A percentile compares a stretch with the other conserved stretches of the same genome.
Conservation (phyloP, 176 grass and related monocot genomes). For the Rhynchospora pubera region DNA sequence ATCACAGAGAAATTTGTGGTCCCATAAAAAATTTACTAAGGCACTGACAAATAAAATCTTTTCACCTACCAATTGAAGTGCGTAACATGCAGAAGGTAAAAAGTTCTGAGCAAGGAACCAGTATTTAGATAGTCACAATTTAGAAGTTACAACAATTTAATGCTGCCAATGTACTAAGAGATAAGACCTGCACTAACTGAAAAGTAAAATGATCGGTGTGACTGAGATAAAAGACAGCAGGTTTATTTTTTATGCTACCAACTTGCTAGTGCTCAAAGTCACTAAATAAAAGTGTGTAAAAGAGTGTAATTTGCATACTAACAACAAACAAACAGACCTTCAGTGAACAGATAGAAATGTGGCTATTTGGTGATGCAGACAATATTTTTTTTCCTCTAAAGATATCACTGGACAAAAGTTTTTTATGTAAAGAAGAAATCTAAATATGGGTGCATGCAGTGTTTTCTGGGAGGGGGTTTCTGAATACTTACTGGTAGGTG, state of each 20-base stretch:
- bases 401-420: too few species aligned
- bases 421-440: too few species aligned
- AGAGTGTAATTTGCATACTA: not conserved
- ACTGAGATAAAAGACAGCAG: not conserved
- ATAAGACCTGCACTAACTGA: not conserved
- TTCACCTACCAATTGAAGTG: not conserved
- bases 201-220: not conserved
- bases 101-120: not conserved
- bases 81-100: not conserved
- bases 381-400: too few species aligned
- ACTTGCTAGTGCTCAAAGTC: not conserved
- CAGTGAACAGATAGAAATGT: not conserved
- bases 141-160: not conserved
- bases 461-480: not conserved
- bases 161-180: not conserved
- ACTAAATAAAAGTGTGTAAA: not conserved
- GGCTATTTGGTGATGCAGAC: too few species aligned
- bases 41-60: not conserved
- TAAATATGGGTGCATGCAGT: too few species aligned
- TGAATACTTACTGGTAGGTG: slow-evolving; percentile 8
- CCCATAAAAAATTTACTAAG: not conserved
- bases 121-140: not conserved
- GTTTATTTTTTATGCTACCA: not conserved
- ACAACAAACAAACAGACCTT: not conserved
- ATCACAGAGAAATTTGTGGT: not conserved